phyloP scores from a whole-genome alignment of 164 flowering plant species.

The Aristolochia fimbriata region DNA sequence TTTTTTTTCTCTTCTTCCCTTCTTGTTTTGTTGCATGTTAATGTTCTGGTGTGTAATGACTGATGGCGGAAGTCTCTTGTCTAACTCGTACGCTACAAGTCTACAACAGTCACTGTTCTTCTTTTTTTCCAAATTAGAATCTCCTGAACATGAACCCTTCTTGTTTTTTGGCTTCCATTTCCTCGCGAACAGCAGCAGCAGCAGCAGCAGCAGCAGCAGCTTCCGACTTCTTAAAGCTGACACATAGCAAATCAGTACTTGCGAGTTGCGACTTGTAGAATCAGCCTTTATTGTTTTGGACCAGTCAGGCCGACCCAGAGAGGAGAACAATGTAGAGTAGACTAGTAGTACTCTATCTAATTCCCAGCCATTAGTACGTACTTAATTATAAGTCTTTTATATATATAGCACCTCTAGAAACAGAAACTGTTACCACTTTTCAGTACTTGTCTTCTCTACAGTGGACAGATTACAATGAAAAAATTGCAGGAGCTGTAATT shows the following conservation, averaged over 20 bases:
- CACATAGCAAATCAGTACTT: constrained; percentile 6
- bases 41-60: neutral
- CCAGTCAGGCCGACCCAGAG: constrained; percentile 3
- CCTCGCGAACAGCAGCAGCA: neutral
- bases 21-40: neutral
- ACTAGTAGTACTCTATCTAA: no score
- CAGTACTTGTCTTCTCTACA: no score
- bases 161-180: constrained; percentile 2
- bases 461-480: no score
- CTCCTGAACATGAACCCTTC: neutral
- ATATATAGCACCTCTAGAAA: no score
- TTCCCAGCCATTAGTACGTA: no score
- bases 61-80: neutral
- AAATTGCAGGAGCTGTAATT: no score
- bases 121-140: constrained; percentile 1
- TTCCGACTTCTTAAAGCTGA: constrained; percentile 10
- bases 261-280: constrained; percentile 2
- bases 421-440: no score
- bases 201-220: neutral
- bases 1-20: neutral
- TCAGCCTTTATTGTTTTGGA: constrained; percentile 7
- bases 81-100: neutral
- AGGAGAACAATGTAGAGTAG: no score
- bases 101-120: constrained; percentile 1
- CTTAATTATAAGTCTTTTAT: no score